Evolutionary conservation across 345 rosid genomes (phyloP).

Genomic region (Viola odorata): DNA sequence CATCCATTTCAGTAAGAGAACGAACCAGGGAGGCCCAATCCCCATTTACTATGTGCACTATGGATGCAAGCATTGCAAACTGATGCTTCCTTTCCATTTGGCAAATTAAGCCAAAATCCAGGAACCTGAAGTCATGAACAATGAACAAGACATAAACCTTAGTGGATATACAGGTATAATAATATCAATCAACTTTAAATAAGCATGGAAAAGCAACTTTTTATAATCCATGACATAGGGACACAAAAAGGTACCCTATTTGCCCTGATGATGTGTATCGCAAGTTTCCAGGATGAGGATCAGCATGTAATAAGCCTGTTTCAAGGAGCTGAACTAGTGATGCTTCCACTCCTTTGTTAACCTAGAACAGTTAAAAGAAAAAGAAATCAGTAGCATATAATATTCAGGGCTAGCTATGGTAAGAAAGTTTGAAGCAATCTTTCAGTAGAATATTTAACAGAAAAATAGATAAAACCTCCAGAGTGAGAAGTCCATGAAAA

Average conservation of each 20-base stretch:
- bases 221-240: constrained; percentile 10
- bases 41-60: constrained; percentile 89
- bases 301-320: constrained; percentile 94
- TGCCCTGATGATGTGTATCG: constrained; percentile 76
- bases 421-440: neutral
- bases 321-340: constrained; percentile 91
- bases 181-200: constrained; percentile 5
- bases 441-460: neutral
- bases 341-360: constrained; percentile 87
- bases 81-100: constrained; percentile 90
- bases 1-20: constrained; percentile 87
- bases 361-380: constrained; percentile 39
- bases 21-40: constrained; percentile 79
- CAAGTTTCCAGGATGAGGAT: constrained; percentile 95
- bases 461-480: neutral
- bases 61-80: constrained; percentile 88
- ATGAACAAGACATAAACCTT: neutral
- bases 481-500: neutral
- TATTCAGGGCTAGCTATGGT: neutral
- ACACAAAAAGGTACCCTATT: constrained; percentile 54
- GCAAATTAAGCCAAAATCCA: constrained; percentile 94
- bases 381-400: neutral
- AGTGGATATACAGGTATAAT: too few relatives aligned
- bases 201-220: constrained; percentile 11
- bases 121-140: constrained; percentile 48